phyloP scores from a whole-genome alignment of 2,329 filamentous ascomycete species.

The Penicillium sp. region DNA sequence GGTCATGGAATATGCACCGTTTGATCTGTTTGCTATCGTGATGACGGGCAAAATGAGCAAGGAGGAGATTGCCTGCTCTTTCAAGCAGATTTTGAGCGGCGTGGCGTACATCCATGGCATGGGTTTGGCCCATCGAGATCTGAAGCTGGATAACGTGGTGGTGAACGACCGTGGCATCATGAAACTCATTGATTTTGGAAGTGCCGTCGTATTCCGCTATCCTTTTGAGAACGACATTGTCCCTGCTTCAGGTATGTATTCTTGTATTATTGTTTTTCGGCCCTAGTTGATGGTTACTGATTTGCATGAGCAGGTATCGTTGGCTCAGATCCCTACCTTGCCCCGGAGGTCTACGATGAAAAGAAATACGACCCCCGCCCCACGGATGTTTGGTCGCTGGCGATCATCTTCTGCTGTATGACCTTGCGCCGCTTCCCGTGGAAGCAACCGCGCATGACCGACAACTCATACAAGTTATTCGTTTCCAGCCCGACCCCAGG shows the following conservation, averaged over 20 bases:
- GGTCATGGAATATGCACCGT: conserved; percentile 98
- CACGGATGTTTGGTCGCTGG: conserved; percentile 95
- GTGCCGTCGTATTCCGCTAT: conserved; percentile 94
- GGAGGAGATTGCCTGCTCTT: conserved; percentile 86
- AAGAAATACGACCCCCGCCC: conserved; percentile 91
- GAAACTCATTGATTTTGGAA: conserved; percentile 99
- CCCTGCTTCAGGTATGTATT: conserved; percentile 69
- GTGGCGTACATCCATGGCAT: conserved; percentile 94
- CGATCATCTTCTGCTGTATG: conserved; percentile 99
- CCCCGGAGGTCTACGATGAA: conserved; percentile 93
- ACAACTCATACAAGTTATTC: conserved; percentile 95
- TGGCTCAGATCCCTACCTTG: conserved; percentile 91
- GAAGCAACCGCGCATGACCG: conserved; percentile 88
- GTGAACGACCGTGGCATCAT: conserved; percentile 96
- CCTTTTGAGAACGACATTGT: conserved; percentile 91
- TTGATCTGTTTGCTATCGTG: conserved; percentile 92
- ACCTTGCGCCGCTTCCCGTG: conserved; percentile 90
- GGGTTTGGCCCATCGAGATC: conserved; percentile 88
- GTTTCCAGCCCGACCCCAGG: conserved; percentile 79
- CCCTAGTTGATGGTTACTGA: conserved; percentile 9
- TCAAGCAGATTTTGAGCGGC: conserved; percentile 90
- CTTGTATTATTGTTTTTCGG: too few relatives aligned
- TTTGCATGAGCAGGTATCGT: conserved; percentile 60
- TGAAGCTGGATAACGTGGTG: conserved; percentile 97
- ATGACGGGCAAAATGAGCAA: conserved; percentile 98